A percentile compares a stretch with the other conserved stretches of the same genome.
These are phyloP conservation scores for Rhododendron vialii DNA, from an alignment of 148 eudicot genomes.

Conservation along the genomic window DNA sequence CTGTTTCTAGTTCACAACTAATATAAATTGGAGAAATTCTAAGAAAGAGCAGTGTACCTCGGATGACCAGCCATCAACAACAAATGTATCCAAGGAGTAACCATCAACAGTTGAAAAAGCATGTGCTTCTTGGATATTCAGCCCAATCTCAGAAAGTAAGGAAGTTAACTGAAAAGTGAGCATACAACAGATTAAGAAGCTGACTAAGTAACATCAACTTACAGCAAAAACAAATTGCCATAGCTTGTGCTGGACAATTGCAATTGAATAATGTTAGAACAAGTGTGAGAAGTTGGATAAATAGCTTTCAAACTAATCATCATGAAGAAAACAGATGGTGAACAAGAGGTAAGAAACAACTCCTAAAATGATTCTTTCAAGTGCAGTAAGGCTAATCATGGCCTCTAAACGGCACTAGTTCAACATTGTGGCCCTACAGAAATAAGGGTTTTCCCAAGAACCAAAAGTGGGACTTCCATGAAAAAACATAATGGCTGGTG, in stretches of 20 bases:
- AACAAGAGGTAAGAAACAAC: neutral
- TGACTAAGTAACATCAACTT: neutral
- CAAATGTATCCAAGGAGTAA: constrained; percentile 57
- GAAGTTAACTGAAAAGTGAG: constrained; percentile 44
- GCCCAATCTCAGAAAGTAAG: constrained; percentile 52
- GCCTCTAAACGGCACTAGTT: neutral
- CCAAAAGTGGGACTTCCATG: neutral
- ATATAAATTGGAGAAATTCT: neutral
- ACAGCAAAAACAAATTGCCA: neutral
- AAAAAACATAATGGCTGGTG: neutral
- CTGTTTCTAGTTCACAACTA: neutral
- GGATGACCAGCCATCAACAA: constrained; percentile 54
- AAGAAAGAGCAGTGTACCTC: constrained; percentile 35
- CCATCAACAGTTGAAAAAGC: constrained; percentile 64
- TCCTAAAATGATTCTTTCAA: neutral
- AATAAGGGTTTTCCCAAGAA: neutral
- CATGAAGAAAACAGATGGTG: neutral
- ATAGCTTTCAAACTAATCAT: neutral
- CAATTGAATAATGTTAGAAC: neutral
- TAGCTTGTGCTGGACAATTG: neutral
- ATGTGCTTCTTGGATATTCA: constrained; percentile 67
- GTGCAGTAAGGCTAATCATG: neutral
- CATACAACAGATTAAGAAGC: constrained; percentile 10
- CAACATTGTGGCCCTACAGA: neutral
- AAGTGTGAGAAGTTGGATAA: neutral